phyloP scores from a whole-genome alignment of 2,329 filamentous ascomycete genomes.

The Fusarium foetens region DNA sequence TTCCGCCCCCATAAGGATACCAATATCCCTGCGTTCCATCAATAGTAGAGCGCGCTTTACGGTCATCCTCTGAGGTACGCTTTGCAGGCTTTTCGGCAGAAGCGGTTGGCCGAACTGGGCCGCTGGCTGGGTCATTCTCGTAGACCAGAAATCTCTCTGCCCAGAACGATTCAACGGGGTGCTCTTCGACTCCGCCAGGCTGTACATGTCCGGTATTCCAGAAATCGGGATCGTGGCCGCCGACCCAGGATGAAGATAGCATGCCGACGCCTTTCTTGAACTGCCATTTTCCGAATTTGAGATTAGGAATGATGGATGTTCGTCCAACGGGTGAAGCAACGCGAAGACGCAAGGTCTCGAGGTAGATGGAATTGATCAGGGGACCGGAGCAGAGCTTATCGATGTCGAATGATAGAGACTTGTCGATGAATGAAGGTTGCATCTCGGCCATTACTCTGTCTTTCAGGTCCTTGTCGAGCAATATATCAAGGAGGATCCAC shows the following conservation, averaged over 20 bases:
- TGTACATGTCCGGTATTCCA: constrained; percentile 34
- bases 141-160: constrained; percentile 39
- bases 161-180: constrained; percentile 36
- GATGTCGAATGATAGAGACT: constrained; percentile 25
- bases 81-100: fast-evolving
- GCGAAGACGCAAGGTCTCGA: constrained; percentile 48
- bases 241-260: constrained; percentile 26
- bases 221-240: constrained; percentile 19
- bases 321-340: constrained; percentile 37
- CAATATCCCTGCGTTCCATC: constrained; percentile 46
- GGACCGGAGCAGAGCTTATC: constrained; percentile 37
- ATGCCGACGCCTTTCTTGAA: constrained; percentile 28
- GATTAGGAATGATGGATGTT: constrained; percentile 24
- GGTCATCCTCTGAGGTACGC: constrained; percentile 8
- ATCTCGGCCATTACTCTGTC: constrained; percentile 31
- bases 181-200: constrained; percentile 6
- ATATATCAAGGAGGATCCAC: constrained; percentile 36
- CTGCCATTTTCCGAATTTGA: constrained; percentile 37
- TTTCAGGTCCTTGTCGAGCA: constrained; percentile 16
- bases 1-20: constrained; percentile 50
- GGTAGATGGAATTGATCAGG: constrained; percentile 50
- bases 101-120: constrained; percentile 13
- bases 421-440: background rate
- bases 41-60: background rate
- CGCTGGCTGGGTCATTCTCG: constrained; percentile 31